phyloP scores from a whole-genome alignment of 345 rosid genomes.

The Lepidium didymum region DNA sequence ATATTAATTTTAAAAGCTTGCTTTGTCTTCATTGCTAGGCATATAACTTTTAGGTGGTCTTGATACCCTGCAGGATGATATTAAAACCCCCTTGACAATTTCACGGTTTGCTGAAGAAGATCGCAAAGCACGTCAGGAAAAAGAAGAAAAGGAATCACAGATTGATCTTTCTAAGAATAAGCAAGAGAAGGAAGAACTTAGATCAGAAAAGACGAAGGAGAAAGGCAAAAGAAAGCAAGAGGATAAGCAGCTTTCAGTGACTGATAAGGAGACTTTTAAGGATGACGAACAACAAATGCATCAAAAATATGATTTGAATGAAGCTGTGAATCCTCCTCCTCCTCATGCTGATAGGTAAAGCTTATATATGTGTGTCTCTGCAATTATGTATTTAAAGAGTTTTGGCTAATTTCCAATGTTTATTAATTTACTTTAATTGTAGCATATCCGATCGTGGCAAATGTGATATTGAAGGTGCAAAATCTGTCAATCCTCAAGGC shows the following conservation, averaged over 20 bases:
- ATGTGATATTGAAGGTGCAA: conserved; percentile 42
- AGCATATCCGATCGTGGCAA: conserved; percentile 61
- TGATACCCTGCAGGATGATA: too few species aligned
- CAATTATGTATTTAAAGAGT: not conserved
- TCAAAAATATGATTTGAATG: not conserved
- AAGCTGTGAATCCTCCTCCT: not conserved
- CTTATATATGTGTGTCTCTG: not conserved
- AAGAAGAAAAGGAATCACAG: not conserved
- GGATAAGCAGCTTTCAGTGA: not conserved
- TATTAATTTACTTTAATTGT: not conserved
- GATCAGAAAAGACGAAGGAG: not conserved
- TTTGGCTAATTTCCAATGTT: not conserved
- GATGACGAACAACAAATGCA: not conserved
- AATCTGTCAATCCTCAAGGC: conserved; percentile 61
- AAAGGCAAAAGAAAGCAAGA: conserved; percentile 20
- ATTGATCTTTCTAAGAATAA: not conserved
- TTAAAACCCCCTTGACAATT: too few species aligned
- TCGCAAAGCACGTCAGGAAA: not conserved
- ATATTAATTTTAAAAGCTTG: too few species aligned
- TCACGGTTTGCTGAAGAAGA: not conserved
- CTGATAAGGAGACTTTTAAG: not conserved
- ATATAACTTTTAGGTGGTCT: too few species aligned
- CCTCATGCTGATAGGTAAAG: conserved; percentile 4
- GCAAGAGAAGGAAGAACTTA: not conserved
- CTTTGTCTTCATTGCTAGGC: too few species aligned